phyloP scores from a whole-genome alignment of 148 eudicot species.

The Rheum nobile region DNA sequence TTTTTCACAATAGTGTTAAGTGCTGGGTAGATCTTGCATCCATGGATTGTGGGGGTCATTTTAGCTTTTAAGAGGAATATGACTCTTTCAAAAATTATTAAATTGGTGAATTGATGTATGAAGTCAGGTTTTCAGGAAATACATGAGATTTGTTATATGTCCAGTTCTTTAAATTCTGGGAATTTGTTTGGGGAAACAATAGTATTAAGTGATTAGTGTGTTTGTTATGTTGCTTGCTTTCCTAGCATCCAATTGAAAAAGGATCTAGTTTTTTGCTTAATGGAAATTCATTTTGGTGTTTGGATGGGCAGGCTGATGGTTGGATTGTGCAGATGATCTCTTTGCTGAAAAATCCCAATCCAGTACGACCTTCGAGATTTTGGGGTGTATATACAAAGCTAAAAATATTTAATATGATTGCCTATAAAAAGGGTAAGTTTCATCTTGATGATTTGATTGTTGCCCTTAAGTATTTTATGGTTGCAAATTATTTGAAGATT shows the following conservation, averaged over 20 bases:
- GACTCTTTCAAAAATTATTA: not conserved
- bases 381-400: slow-evolving; percentile 99
- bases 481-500: not conserved
- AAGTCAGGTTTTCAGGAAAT: not conserved
- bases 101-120: not conserved
- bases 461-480: not conserved
- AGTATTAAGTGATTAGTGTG: not conserved
- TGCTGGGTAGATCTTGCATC: not conserved
- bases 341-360: slow-evolving; percentile 80
- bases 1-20: not conserved
- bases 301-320: slow-evolving; percentile 74
- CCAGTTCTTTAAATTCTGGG: not conserved
- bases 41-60: not conserved
- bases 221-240: not conserved
- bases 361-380: slow-evolving; percentile 74
- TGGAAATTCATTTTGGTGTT: not conserved
- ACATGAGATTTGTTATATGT: not conserved
- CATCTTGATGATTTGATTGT: not conserved
- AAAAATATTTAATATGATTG: slow-evolving; percentile 89
- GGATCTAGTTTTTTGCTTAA: not conserved
- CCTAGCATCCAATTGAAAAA: not conserved
- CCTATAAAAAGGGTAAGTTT: slow-evolving; percentile 67
- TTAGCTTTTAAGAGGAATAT: not conserved
- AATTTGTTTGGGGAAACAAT: too few relatives aligned
- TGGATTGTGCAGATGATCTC: slow-evolving; percentile 82